These are phyloP conservation scores for Silybum marianum DNA, from an alignment of 129 eudicot species.

Conservation along the genomic window DNA sequence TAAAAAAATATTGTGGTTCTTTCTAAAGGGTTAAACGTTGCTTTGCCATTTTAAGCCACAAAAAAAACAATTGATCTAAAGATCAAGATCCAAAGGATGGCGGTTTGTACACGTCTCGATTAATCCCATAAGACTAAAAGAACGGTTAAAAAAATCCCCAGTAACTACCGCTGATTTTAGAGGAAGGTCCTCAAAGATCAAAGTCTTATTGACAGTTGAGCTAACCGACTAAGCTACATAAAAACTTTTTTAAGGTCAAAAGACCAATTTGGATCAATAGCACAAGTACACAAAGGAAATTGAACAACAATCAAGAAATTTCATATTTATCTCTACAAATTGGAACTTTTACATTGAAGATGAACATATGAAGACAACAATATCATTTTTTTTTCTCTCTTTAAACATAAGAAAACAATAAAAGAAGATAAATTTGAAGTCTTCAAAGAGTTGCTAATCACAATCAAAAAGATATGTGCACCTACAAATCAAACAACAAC, in stretches of 20 bases:
- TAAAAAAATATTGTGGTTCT: not conserved
- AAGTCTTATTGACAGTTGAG: not conserved
- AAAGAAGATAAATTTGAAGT: not conserved
- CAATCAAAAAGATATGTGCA: conserved; percentile 32
- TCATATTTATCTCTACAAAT: conserved; percentile 20
- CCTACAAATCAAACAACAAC: conserved; percentile 29
- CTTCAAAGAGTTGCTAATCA: conserved; percentile 21
- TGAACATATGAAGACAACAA: conserved; percentile 23
- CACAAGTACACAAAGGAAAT: not conserved
- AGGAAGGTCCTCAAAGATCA: no score
- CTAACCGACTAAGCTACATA: no score
- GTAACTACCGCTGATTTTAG: no score
- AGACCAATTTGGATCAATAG: not conserved
- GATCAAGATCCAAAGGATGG: no score
- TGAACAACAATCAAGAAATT: conserved; percentile 21
- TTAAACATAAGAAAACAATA: conserved; percentile 12
- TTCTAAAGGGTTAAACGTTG: not conserved
- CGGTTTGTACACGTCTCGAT: no score
- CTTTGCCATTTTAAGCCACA: not conserved
- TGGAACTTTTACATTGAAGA: conserved; percentile 30
- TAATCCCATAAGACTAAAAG: no score
- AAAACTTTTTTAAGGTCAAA: not conserved
- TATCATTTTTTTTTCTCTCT: not conserved
- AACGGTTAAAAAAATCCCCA: no score
- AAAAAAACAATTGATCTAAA: no score